Conservation (phyloP, 208 protist species). For the Leptomonas seymouri region DNA sequence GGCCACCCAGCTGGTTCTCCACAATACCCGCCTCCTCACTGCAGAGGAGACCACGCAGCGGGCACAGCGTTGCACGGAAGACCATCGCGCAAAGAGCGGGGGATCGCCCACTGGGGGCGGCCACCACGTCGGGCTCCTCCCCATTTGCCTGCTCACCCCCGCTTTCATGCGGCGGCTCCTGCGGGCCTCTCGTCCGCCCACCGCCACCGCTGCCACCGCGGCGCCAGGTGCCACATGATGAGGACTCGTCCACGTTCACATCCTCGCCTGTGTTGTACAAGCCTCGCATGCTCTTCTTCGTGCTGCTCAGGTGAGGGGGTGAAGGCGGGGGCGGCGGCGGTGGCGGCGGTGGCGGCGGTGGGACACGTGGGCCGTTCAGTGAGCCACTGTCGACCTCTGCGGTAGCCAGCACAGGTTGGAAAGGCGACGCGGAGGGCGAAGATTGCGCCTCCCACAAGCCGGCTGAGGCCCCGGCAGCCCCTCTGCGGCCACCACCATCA, state of each 20-base stretch:
- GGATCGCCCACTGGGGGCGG: not conserved
- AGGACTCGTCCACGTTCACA: slow-evolving; percentile 11
- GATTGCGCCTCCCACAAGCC: not conserved
- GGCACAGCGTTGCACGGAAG: slow-evolving; percentile 37
- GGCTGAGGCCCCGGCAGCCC: not conserved
- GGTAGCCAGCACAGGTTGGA: not conserved
- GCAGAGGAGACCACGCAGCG: slow-evolving; percentile 32
- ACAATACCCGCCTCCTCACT: slow-evolving; percentile 40
- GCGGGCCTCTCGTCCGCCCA: not conserved
- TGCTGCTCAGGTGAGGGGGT: not conserved
- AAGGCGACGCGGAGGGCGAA: slow-evolving; percentile 7
- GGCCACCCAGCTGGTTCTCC: slow-evolving; percentile 25
- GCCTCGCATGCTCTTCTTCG: not conserved
- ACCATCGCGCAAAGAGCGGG: slow-evolving; percentile 14
- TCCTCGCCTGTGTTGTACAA: slow-evolving; percentile 7
- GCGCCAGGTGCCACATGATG: not conserved
- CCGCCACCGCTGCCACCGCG: not conserved
- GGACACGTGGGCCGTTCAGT: not conserved
- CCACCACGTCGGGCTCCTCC: not conserved
- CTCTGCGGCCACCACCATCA: not conserved
- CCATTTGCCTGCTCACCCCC: not conserved
- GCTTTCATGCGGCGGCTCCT: not conserved
- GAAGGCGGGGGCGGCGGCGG: slow-evolving; percentile 3
- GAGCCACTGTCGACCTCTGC: not conserved
- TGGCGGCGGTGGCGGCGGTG: not conserved